phyloP scores from a whole-genome alignment of 164 flowering plant species.

The Aristolochia fimbriata region DNA sequence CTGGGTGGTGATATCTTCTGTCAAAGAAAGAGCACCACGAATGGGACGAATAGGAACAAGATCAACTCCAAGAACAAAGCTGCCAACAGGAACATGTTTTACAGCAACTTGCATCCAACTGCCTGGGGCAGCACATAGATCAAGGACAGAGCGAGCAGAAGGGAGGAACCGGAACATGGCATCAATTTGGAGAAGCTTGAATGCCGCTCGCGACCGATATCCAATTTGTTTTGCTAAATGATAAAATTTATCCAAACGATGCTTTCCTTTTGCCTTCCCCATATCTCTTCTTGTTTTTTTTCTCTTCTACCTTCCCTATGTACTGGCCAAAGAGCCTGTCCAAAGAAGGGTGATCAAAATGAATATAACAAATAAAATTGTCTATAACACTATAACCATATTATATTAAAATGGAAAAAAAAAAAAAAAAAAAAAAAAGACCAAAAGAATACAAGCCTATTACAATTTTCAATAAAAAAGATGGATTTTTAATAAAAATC shows the following conservation, averaged over 20 bases:
- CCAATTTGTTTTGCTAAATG: conserved; percentile 83
- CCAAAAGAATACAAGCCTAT: too few species aligned
- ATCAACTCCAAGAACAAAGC: conserved; percentile 73
- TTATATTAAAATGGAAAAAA: too few species aligned
- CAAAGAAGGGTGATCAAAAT: too few species aligned
- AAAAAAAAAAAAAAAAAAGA: too few species aligned
- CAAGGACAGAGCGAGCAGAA: conserved; percentile 70
- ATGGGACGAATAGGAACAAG: conserved; percentile 67
- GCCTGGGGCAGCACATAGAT: conserved; percentile 97
- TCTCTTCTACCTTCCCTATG: not conserved
- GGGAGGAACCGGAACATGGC: conserved; percentile 58
- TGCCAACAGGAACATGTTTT: conserved; percentile 63
- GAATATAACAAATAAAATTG: too few species aligned
- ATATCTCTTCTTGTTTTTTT: conserved; percentile 12
- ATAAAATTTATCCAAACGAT: conserved; percentile 75
- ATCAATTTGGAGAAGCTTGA: conserved; percentile 84
- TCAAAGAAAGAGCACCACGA: conserved; percentile 60
- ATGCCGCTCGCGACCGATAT: conserved; percentile 84
- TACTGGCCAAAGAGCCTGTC: too few species aligned
- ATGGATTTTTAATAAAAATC: too few species aligned
- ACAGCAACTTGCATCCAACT: conserved; percentile 96
- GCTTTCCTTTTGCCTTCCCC: conserved; percentile 96
- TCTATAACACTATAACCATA: too few species aligned
- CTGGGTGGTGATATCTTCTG: conserved; percentile 68
- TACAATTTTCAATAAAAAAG: too few species aligned